Evolutionary conservation across 2,329 filamentous ascomycete genomes (phyloP).

Genomic region (Fusarium mangiferae): DNA sequence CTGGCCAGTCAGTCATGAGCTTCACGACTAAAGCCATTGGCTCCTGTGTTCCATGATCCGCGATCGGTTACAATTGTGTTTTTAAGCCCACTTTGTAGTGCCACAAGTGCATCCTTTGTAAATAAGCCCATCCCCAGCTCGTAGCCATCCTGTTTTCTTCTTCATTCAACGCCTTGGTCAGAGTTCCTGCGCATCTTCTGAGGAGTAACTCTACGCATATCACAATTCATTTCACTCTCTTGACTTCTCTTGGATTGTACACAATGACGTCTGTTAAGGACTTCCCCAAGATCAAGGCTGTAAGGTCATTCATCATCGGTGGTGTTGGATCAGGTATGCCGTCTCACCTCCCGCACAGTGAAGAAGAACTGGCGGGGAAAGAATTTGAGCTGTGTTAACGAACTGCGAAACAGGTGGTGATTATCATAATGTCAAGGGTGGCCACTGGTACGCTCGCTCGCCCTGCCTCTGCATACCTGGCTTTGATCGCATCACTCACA

Average conservation of each 20-base stretch:
- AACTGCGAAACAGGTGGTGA: constrained; percentile 68
- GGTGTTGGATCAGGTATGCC: constrained; percentile 48
- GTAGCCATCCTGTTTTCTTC: neutral
- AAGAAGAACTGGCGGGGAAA: neutral
- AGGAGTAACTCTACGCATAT: neutral
- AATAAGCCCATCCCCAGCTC: constrained; percentile 29
- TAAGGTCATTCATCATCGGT: constrained; percentile 75
- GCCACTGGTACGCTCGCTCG: constrained; percentile 65
- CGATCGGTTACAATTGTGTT: constrained; percentile 18
- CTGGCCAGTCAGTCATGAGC: constrained; percentile 15
- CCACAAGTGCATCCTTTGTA: constrained; percentile 29
- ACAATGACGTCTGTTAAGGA: constrained; percentile 62
- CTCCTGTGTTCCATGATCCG: constrained; percentile 14
- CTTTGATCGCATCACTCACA: constrained; percentile 9
- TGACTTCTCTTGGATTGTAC: neutral
- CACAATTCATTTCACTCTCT: neutral
- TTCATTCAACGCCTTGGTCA: neutral
- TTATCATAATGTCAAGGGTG: constrained; percentile 90
- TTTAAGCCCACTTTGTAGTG: constrained; percentile 25
- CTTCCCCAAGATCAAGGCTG: constrained; percentile 80
- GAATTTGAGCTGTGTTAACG: neutral
- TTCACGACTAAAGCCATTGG: constrained; percentile 1
- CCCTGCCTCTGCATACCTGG: neutral
- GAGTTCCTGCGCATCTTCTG: neutral
- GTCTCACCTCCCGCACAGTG: neutral